Percentiles rank a stretch among this genome's conserved stretches.
Evolutionary conservation across 2,329 filamentous ascomycete genomes (phyloP).

Genomic region (Epichloe gansuensis): DNA sequence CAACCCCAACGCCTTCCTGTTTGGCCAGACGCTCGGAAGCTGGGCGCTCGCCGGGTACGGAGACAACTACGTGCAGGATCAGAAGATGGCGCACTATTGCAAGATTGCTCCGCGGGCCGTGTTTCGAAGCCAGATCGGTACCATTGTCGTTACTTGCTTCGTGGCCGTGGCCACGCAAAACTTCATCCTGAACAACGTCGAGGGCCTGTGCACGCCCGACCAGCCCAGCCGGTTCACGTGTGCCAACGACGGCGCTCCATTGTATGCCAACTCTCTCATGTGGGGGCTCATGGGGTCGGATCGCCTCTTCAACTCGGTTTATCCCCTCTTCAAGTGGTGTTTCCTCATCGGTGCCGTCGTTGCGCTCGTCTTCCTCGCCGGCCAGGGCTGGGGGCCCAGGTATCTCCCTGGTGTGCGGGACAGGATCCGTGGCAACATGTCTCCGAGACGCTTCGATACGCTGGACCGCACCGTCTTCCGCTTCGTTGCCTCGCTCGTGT

Average conservation of each 20-base stretch:
- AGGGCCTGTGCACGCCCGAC: conserved; percentile 16
- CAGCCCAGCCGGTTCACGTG: conserved; percentile 33
- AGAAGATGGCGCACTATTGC: conserved; percentile 39
- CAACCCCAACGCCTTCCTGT: conserved; percentile 14
- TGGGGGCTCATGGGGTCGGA: conserved; percentile 40
- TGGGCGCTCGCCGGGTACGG: conserved; percentile 21
- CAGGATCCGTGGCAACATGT: conserved; percentile 17
- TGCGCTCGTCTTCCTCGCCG: conserved; percentile 20
- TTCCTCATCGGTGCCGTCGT: conserved; percentile 28
- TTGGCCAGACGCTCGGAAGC: conserved; percentile 13
- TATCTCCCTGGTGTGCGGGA: conserved; percentile 18
- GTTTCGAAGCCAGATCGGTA: conserved; percentile 33
- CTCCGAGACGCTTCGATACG: conserved; percentile 17
- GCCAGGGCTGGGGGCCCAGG: conserved; percentile 7
- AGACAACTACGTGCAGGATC: conserved; percentile 31
- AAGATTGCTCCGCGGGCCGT: conserved; percentile 35
- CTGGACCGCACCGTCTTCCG: conserved; percentile 26
- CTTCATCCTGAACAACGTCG: conserved; percentile 26
- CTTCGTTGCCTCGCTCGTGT: conserved; percentile 25
- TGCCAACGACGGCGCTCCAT: conserved; percentile 34
- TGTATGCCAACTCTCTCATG: conserved; percentile 22
- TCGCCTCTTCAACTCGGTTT: conserved; percentile 29
- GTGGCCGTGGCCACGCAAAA: conserved; percentile 31
- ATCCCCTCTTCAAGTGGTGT: conserved; percentile 27
- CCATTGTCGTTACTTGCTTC: conserved; percentile 32